Base-by-base conservation (phyloP, 208 protist species). In the Kentomonas sorsogonicus region DNA sequence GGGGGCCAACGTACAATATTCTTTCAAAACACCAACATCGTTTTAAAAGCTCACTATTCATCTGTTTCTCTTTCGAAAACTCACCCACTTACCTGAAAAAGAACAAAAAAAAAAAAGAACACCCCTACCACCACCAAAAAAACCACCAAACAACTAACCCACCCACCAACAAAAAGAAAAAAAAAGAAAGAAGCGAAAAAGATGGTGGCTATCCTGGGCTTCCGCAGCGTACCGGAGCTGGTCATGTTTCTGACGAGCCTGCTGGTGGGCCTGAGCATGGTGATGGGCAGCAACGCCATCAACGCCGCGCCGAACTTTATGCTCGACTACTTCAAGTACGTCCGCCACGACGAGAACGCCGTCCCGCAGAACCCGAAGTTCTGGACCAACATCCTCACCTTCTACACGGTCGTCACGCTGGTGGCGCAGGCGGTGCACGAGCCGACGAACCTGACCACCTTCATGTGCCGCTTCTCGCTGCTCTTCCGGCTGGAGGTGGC, bases 271-370 rank as follows among this genome's bases (percentile, higher is more conserved):
- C 31, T 92, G 26, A 84, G 86, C 16, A 89, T 92, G 69, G 72
- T 97, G 33, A 87, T 96, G 63, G 84, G 86, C n/a, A 77, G 86
- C 53, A 96, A 92, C 45, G 78, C 83, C 15, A 77, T 94, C 50
- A 94, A 89, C 52, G 87, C 80, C 6, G 86, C 86, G 9, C 86
- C 82, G 0, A 77, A 69, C 48, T 96, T 94, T 65, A 95, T 96
- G 72, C 44, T 81, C 0, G 63, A 93, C 13, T 93, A 89, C 64
- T 89, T 89, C 60, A 78, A 85, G 68, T 93, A 86, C 56, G 52
- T 89, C 36, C 33, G 29, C 13, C 66, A 71, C 23, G 61, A 68
- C 59, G 43, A 69, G 9, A 30, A 50, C 26, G 67, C 85, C 33
- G 36, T 53, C 31, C 60, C 78, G 3, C 46, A 53, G 20, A 66